Conservation (phyloP, 768 basidiomycete genomes). For the Macrocybe gigantea region DNA sequence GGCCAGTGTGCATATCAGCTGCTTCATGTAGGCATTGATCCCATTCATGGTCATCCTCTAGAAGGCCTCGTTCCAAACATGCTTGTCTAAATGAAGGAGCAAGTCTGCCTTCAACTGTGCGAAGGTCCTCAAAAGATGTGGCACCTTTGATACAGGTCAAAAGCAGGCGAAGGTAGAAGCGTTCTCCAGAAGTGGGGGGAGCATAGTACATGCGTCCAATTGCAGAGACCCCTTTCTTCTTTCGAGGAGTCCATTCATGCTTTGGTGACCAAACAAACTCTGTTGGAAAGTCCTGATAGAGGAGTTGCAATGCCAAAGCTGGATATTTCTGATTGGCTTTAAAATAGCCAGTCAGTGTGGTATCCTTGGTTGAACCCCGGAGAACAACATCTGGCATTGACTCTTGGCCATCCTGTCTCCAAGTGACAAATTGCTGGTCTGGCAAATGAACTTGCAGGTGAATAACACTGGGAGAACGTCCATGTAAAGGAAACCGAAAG, state of each 20-base stretch:
- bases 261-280: constrained; percentile 18
- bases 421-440: constrained; percentile 31
- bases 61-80: constrained; percentile 25
- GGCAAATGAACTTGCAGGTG: constrained; percentile 37
- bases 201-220: constrained; percentile 23
- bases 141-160: constrained; percentile 26
- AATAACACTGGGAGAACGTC: constrained; percentile 31
- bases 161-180: constrained; percentile 29
- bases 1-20: constrained; percentile 24
- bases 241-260: constrained; percentile 5
- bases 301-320: constrained; percentile 9
- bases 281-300: constrained; percentile 29
- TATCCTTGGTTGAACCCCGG: constrained; percentile 7
- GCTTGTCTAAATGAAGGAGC: constrained; percentile 24
- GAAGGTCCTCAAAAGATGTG: constrained; percentile 12
- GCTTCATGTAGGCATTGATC: constrained; percentile 30
- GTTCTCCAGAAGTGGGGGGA: constrained; percentile 23
- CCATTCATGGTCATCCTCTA: constrained; percentile 40
- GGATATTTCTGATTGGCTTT: constrained; percentile 16
- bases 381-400: constrained; percentile 25
- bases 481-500: constrained; percentile 26
- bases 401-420: constrained; percentile 23
- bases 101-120: constrained; percentile 8
- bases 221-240: constrained; percentile 6
- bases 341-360: constrained; percentile 25